Conservation (phyloP, 1,284 basidiomycete species). For the Malassezia yamatoensis region DNA sequence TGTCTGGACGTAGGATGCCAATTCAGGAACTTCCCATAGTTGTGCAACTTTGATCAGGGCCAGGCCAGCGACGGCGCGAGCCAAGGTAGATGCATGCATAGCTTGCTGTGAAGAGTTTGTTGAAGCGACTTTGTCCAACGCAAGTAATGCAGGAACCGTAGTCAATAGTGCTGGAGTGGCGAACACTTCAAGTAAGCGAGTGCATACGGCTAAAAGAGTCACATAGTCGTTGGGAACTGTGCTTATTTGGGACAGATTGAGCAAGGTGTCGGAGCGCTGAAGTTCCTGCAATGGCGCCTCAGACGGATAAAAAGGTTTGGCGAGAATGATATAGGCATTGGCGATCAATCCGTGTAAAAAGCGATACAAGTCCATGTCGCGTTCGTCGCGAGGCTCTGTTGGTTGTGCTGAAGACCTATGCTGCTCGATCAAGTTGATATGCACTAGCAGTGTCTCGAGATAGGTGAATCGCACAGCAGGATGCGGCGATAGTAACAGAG, state of each 20-base stretch:
- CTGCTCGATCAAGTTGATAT: slow-evolving; percentile 19
- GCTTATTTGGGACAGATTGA: slow-evolving; percentile 51
- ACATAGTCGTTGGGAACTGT: slow-evolving; percentile 57
- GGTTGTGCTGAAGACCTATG: neutral
- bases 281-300: slow-evolving; percentile 27
- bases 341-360: slow-evolving; percentile 35
- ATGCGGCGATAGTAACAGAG: slow-evolving; percentile 7
- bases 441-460: slow-evolving; percentile 4
- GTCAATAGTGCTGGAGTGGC: slow-evolving; percentile 66
- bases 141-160: slow-evolving; percentile 73
- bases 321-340: slow-evolving; percentile 28
- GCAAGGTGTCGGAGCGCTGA: slow-evolving; percentile 4
- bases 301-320: slow-evolving; percentile 24
- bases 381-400: neutral
- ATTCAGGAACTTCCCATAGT: slow-evolving; percentile 56
- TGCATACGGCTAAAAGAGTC: slow-evolving; percentile 62
- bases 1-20: slow-evolving; percentile 18
- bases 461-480: slow-evolving; percentile 10
- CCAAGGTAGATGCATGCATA: slow-evolving; percentile 52
- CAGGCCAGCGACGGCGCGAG: slow-evolving; percentile 59
- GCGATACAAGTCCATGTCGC: slow-evolving; percentile 24
- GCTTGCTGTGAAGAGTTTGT: slow-evolving; percentile 19
- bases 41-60: slow-evolving; percentile 62
- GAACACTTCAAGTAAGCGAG: slow-evolving; percentile 59
- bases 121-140: slow-evolving; percentile 55